phyloP scores from a whole-genome alignment of 441 rosid species.

The Aleurites moluccanus region DNA sequence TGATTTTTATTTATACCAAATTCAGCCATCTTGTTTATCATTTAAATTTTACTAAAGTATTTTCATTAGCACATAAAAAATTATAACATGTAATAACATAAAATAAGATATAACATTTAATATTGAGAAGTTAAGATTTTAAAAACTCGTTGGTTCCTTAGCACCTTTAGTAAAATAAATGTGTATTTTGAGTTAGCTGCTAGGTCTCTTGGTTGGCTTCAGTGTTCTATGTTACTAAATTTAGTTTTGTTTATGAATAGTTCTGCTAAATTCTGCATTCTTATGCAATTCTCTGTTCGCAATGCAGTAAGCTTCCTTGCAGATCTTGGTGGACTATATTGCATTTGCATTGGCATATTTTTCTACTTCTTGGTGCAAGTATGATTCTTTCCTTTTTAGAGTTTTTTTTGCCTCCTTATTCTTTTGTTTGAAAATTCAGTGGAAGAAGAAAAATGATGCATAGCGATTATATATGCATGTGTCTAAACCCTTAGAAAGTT shows the following conservation, averaged over 20 bases:
- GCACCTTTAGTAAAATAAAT: not conserved
- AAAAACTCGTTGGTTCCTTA: not conserved
- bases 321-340: conserved; percentile 96
- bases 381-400: conserved; percentile 30
- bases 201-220: not conserved
- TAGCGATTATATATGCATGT: not conserved
- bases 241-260: not conserved
- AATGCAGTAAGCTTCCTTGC: conserved; percentile 97
- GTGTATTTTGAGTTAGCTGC: conserved; percentile 3
- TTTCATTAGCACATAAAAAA: too few species aligned
- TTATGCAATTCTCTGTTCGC: conserved; percentile 22
- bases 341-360: conserved; percentile 88
- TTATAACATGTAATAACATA: too few species aligned
- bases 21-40: too few species aligned
- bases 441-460: not conserved
- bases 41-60: too few species aligned
- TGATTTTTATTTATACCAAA: too few species aligned
- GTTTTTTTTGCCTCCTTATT: conserved; percentile 6
- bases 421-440: conserved; percentile 1
- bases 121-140: too few species aligned
- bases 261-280: not conserved
- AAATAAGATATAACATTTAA: too few species aligned
- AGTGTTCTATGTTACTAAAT: not conserved
- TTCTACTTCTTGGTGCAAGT: conserved; percentile 93
- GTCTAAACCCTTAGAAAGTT: not conserved